Percentiles rank a stretch among this genome's conserved stretches.
phyloP scores from a whole-genome alignment of 2,329 filamentous ascomycete genomes.

The Cercospora sojina region DNA sequence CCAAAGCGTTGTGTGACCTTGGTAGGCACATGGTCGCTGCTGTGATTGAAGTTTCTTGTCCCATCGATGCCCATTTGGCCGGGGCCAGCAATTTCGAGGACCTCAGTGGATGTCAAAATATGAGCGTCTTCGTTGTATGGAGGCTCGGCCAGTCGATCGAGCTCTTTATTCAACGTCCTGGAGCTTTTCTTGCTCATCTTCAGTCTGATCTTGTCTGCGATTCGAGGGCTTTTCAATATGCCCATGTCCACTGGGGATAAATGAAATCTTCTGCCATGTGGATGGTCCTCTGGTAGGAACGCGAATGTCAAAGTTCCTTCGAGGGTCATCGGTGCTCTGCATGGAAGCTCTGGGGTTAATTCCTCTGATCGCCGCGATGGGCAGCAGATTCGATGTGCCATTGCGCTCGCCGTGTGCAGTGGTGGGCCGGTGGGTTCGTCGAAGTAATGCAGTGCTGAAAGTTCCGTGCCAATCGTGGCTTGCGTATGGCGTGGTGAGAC shows the following conservation, averaged over 20 bases:
- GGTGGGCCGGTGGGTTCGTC: no score
- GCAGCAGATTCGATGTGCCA: slow-evolving; percentile 19
- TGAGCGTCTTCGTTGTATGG: slow-evolving; percentile 15
- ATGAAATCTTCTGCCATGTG: slow-evolving; percentile 14
- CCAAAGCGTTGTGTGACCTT: slow-evolving; percentile 6
- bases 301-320: slow-evolving; percentile 8
- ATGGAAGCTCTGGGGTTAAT: background rate
- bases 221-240: slow-evolving; percentile 17
- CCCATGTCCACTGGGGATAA: slow-evolving; percentile 17
- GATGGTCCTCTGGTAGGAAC: slow-evolving; percentile 16
- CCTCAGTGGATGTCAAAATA: slow-evolving; percentile 11
- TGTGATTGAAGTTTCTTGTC: background rate
- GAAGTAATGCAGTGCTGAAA: background rate
- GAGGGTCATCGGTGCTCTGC: slow-evolving; percentile 2
- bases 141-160: slow-evolving; percentile 10
- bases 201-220: slow-evolving; percentile 19
- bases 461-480: background rate
- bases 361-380: slow-evolving; percentile 3
- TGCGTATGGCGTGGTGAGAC: background rate
- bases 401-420: background rate
- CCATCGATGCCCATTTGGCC: background rate
- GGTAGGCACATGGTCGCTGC: background rate
- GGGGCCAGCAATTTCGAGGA: slow-evolving; percentile 6
- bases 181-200: slow-evolving; percentile 23
- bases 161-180: slow-evolving; percentile 15